A percentile compares a stretch with the other conserved stretches of the same genome.
phyloP scores from a whole-genome alignment of 1,139 yeast species.

The Sugiyamaella castrensis region DNA sequence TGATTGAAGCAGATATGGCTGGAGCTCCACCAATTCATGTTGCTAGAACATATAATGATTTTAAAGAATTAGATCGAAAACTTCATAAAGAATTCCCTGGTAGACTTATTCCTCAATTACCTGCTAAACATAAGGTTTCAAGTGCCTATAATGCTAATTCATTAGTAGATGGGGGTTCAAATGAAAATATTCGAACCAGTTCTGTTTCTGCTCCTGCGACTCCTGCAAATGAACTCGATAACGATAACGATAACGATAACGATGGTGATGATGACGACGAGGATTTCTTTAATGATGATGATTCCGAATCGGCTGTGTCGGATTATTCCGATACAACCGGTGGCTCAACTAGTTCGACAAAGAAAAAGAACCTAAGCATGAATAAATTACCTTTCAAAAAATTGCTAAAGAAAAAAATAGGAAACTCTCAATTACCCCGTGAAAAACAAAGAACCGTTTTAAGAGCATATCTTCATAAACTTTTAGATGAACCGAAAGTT shows the following conservation, averaged over 20 bases:
- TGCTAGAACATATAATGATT: slow-evolving; percentile 63
- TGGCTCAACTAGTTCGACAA: slow-evolving; percentile 1
- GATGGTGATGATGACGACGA: slow-evolving; percentile 22
- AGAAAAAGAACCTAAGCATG: slow-evolving; percentile 5
- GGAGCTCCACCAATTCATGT: slow-evolving; percentile 47
- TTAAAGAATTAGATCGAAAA: slow-evolving; percentile 51
- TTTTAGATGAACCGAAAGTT: slow-evolving; percentile 55
- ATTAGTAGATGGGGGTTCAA: slow-evolving; percentile 7
- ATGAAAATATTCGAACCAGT: not conserved
- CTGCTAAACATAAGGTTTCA: slow-evolving; percentile 48
- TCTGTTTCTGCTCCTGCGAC: not conserved
- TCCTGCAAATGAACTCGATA: not conserved
- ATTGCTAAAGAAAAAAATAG: not conserved
- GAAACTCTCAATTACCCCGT: slow-evolving; percentile 29
- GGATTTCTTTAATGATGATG: slow-evolving; percentile 19
- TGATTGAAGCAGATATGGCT: slow-evolving; percentile 34
- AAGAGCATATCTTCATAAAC: slow-evolving; percentile 61
- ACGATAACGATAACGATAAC: not conserved
- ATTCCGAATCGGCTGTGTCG: slow-evolving; percentile 1
- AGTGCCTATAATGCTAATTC: slow-evolving; percentile 3
- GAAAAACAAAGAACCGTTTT: slow-evolving; percentile 75
- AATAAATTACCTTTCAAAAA: not conserved
- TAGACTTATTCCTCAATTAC: slow-evolving; percentile 59
- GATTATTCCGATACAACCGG: not conserved
- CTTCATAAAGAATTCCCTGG: slow-evolving; percentile 67